Conservation (phyloP, 129 eudicot species). For the Sambucus nigra region DNA sequence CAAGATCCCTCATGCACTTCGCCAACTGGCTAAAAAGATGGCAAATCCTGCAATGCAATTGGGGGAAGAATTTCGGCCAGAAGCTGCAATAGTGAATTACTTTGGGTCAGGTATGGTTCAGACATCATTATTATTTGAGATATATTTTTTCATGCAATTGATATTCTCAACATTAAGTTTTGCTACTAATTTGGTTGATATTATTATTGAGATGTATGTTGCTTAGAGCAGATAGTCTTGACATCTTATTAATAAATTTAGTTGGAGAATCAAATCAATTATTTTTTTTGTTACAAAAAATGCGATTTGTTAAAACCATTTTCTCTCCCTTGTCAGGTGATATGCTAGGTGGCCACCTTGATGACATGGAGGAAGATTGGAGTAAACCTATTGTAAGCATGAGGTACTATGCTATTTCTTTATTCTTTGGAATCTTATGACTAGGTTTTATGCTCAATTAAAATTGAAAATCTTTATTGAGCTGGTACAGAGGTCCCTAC, state of each 20-base stretch:
- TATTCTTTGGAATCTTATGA: neutral
- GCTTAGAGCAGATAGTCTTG: neutral
- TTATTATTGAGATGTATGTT: neutral
- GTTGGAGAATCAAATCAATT: no score
- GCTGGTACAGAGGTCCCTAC: no score
- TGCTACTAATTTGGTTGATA: neutral
- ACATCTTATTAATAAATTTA: neutral
- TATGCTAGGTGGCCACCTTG: slow-evolving; percentile 95
- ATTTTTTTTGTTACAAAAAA: no score
- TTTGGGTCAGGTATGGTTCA: slow-evolving; percentile 56
- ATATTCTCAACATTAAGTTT: slow-evolving; percentile 2
- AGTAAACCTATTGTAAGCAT: slow-evolving; percentile 94
- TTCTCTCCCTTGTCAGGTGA: slow-evolving; percentile 54
- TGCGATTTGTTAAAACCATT: neutral
- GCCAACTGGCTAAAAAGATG: slow-evolving; percentile 61
- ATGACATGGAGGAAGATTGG: slow-evolving; percentile 98
- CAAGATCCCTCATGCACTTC: slow-evolving; percentile 71
- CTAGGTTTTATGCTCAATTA: no score
- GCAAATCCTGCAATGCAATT: slow-evolving; percentile 77
- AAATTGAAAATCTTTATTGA: no score
- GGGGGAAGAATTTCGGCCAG: slow-evolving; percentile 72
- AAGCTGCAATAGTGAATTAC: slow-evolving; percentile 93
- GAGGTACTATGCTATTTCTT: slow-evolving; percentile 36
- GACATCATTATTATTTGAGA: neutral
- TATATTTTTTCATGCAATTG: neutral